Evolutionary conservation across 2,329 filamentous ascomycete species (phyloP), one percentile per base, ranked within the genome.

Genomic region (Ophiostoma sp.): DNA sequence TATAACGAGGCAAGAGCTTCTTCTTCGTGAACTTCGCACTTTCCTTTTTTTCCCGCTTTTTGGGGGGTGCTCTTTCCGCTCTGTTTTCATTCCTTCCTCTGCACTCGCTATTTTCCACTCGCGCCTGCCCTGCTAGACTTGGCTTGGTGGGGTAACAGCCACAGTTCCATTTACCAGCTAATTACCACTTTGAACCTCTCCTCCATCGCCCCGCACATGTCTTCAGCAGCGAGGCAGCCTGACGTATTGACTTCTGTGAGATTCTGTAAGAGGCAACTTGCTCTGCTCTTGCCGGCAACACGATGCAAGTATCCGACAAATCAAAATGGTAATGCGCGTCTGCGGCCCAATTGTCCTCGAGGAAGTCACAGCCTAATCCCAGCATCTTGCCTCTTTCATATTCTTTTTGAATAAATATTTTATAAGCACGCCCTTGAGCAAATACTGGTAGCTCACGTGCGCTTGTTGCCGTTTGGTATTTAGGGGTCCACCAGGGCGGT

Each of bases 61-160:
- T 41, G 11, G 4, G 39, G 13, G 39, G 1, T 48, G 15, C 44
- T 6, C 44, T n/a, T 20, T 48, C 20, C 20, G 27, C 20, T 20
- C 20, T 65, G 8, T 41, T 39, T 65, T 20, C 7, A 3, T 23
- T 36, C 3, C 11, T 13, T 23, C 33, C 17, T 17, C 15, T n/a
- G 10, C 7, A 35, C n/a, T 65, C 15, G 8, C 33, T 64, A 3
- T 35, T 36, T 7, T 31, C 36, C 3, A 13, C 52, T 57, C 52
- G 52, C 52, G 11, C 52, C 52, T 57, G 57, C 57, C 23, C 57
- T 57, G 52, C 52, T 3, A 33, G 57, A 41, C 62, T 65, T 39
- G 62, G 62, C 62, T 36, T 65, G 62, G 62, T 65, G 62, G 62
- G 62, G 62, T 65, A 65, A 65, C 17, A 27, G 27, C 3, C 57